Percentiles rank a stretch among this genome's conserved stretches.
phyloP scores from a whole-genome alignment of 495 filamentous ascomycete genomes.

The Umbilicaria muhlenbergii region DNA sequence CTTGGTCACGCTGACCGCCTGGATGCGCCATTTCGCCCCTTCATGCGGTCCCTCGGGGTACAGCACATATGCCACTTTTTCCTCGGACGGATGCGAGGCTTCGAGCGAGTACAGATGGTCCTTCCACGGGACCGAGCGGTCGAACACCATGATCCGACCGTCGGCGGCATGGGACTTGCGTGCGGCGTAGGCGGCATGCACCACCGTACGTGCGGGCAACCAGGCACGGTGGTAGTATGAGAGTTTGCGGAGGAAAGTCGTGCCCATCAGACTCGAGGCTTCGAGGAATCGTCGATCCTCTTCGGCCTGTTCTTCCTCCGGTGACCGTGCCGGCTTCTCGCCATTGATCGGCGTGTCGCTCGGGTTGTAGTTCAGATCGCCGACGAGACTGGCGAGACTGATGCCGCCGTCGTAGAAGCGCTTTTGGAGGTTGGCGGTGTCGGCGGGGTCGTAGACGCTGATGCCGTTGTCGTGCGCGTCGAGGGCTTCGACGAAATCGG shows the following conservation, averaged over 20 bases:
- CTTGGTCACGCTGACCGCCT: slow-evolving; percentile 64
- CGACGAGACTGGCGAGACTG: slow-evolving; percentile 68
- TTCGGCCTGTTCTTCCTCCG: slow-evolving; percentile 32
- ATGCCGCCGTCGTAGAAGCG: slow-evolving; percentile 70
- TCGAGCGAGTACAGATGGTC: slow-evolving; percentile 90
- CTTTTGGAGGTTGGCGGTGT: slow-evolving; percentile 53
- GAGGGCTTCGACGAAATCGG: slow-evolving; percentile 84
- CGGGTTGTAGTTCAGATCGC: slow-evolving; percentile 64
- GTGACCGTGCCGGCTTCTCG: background rate
- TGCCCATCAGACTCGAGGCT: slow-evolving; percentile 69
- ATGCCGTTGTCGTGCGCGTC: slow-evolving; percentile 98
- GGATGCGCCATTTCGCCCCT: slow-evolving; percentile 78
- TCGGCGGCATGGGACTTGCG: slow-evolving; percentile 49
- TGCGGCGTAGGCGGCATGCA: slow-evolving; percentile 50
- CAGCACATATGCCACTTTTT: slow-evolving; percentile 66
- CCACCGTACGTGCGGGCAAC: slow-evolving; percentile 73
- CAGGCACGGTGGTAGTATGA: slow-evolving; percentile 56
- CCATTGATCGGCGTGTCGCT: slow-evolving; percentile 30
- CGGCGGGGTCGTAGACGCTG: slow-evolving; percentile 53
- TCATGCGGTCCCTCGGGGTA: slow-evolving; percentile 65
- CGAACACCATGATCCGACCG: slow-evolving; percentile 68
- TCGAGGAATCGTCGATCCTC: slow-evolving; percentile 68
- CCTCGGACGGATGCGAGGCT: slow-evolving; percentile 31
- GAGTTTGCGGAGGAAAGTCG: slow-evolving; percentile 67
- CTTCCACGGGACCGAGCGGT: slow-evolving; percentile 75